These are phyloP conservation scores for Saussurea involucrata DNA, from an alignment of 129 eudicot genomes.

Conservation along the genomic window DNA sequence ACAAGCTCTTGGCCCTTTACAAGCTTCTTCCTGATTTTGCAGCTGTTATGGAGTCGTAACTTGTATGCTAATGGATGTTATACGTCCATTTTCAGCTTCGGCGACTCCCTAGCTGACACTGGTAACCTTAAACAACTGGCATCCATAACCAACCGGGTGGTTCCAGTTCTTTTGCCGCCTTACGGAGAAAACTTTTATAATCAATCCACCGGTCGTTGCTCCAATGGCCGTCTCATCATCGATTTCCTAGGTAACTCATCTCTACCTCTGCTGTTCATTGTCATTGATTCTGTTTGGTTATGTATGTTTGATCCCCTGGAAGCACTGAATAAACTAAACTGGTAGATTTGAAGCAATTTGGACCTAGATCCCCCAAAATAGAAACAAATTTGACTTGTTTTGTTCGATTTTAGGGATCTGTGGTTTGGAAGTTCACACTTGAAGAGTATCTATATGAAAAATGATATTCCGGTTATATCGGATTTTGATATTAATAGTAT, in stretches of 20 bases:
- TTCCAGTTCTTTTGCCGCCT: constrained; percentile 3
- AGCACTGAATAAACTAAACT: not conserved
- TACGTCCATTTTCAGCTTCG: constrained; percentile 25
- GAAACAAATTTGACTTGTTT: not conserved
- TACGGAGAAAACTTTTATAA: constrained; percentile 6
- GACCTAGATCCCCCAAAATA: not conserved
- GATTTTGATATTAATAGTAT: not conserved
- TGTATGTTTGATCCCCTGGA: not conserved
- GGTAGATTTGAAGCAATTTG: not conserved
- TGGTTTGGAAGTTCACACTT: not conserved
- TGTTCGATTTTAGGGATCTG: not conserved
- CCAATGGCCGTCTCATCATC: constrained; percentile 25
- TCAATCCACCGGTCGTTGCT: constrained; percentile 7
- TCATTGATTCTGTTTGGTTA: not conserved
- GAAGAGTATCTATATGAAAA: not conserved
- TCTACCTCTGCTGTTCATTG: not conserved
- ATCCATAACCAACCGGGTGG: not conserved
- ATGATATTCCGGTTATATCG: not conserved
- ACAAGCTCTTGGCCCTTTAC: not conserved
- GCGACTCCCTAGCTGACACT: constrained; percentile 20
- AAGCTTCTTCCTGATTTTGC: not conserved
- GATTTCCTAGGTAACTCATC: constrained; percentile 5
- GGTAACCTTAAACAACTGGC: constrained; percentile 10
- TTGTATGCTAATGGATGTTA: constrained; percentile 6
- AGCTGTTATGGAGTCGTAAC: not conserved